A percentile compares a stretch with the other conserved stretches of the same genome.
Conservation (phyloP, 345 rosid species). For the Litchi chinensis region DNA sequence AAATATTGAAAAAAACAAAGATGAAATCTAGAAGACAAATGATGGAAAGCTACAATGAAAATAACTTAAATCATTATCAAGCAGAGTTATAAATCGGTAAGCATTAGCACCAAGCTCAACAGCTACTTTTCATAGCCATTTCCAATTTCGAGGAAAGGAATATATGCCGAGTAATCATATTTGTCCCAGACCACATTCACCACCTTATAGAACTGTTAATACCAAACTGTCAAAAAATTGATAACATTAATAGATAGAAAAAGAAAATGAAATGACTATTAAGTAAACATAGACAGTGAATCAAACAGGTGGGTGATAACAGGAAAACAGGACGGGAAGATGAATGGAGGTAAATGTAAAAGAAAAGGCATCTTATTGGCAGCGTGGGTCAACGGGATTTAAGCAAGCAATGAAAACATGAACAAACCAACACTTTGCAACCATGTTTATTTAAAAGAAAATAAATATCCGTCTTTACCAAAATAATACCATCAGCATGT, state of each 20-base stretch:
- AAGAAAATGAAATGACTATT: neutral
- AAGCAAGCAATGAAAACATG: neutral
- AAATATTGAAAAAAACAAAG: neutral
- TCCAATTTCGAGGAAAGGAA: neutral
- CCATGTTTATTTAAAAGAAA: neutral
- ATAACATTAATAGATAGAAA: neutral
- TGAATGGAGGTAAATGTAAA: neutral
- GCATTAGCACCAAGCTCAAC: neutral
- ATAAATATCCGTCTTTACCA: neutral
- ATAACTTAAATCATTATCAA: neutral
- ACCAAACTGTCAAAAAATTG: constrained; percentile 61
- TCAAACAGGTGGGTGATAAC: neutral
- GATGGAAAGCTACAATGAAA: neutral
- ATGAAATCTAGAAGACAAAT: neutral
- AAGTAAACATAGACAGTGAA: neutral
- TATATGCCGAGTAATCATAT: neutral
- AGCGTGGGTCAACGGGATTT: neutral
- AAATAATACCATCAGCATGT: neutral
- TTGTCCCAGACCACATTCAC: neutral
- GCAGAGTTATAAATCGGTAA: neutral
- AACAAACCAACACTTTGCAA: neutral
- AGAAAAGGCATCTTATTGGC: neutral
- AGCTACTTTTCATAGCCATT: neutral
- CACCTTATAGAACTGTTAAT: constrained; percentile 38
- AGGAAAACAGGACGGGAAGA: neutral